These are phyloP conservation scores for Nakazawaea anatomiae DNA, from an alignment of 805 yeast genomes.

Conservation along the genomic window DNA sequence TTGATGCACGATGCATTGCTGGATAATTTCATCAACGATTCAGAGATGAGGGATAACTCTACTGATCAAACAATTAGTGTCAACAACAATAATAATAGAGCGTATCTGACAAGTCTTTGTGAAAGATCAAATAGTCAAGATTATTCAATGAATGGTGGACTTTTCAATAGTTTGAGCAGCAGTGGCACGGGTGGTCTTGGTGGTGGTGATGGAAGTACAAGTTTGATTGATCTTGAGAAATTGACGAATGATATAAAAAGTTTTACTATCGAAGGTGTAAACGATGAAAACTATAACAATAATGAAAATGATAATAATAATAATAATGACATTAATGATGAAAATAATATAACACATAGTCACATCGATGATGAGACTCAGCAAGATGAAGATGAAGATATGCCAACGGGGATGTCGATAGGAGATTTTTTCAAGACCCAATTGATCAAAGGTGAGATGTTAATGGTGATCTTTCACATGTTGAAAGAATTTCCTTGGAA, in stretches of 20 bases:
- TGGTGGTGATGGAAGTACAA: conserved; percentile 25
- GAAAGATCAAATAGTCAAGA: conserved; percentile 5
- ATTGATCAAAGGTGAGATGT: conserved; percentile 62
- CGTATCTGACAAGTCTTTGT: conserved; percentile 23
- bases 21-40: conserved; percentile 20
- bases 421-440: conserved; percentile 85
- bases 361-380: neutral
- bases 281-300: conserved; percentile 1
- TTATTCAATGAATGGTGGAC: conserved; percentile 2
- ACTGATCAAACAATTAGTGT: no score
- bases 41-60: conserved; percentile 10
- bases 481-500: conserved; percentile 91
- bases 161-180: neutral
- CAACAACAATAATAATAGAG: neutral
- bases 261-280: conserved; percentile 2
- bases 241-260: conserved; percentile 27
- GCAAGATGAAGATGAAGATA: conserved; percentile 12
- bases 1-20: conserved; percentile 28
- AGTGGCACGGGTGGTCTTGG: conserved; percentile 5
- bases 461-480: conserved; percentile 57
- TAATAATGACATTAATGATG: no score
- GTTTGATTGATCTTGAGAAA: conserved; percentile 22
- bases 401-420: conserved; percentile 31
- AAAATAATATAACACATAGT: no score
- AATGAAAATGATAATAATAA: no score